Conservation (phyloP, 2,329 filamentous ascomycete species). For the Colletotrichum sp. region DNA sequence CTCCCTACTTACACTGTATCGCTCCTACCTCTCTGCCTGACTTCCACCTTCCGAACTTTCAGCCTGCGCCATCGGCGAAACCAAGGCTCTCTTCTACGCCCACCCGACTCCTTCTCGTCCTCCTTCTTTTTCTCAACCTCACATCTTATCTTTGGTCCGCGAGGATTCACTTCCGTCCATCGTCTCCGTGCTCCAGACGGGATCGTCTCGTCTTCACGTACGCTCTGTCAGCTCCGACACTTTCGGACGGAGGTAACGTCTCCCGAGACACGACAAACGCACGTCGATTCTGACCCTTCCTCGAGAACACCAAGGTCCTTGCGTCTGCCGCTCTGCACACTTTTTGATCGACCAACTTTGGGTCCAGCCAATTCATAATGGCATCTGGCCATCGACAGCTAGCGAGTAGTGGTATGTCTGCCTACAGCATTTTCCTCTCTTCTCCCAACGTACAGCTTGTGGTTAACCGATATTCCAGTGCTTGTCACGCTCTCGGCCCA, state of each 20-base stretch:
- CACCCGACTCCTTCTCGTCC: background rate
- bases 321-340: background rate
- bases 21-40: background rate
- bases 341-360: background rate
- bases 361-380: background rate
- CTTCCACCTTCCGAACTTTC: constrained; percentile 1
- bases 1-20: constrained; percentile 17
- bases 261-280: background rate
- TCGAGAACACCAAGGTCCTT: background rate
- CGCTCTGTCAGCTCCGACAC: background rate
- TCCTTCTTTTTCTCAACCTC: background rate
- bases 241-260: constrained; percentile 6
- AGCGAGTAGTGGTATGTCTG: constrained; percentile 4
- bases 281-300: background rate
- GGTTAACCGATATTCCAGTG: constrained; percentile 25
- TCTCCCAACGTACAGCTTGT: background rate
- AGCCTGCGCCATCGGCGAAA: background rate
- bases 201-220: background rate
- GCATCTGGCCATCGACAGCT: background rate
- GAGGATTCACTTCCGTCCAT: background rate
- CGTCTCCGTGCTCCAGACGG: background rate
- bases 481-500: constrained; percentile 32
- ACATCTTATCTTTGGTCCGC: background rate
- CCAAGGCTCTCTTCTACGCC: background rate
- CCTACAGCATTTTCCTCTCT: background rate